Evolutionary conservation across 768 basidiomycete species (phyloP), one percentile per base, ranked within the genome.

Genomic region (Termitomyces sp.): DNA sequence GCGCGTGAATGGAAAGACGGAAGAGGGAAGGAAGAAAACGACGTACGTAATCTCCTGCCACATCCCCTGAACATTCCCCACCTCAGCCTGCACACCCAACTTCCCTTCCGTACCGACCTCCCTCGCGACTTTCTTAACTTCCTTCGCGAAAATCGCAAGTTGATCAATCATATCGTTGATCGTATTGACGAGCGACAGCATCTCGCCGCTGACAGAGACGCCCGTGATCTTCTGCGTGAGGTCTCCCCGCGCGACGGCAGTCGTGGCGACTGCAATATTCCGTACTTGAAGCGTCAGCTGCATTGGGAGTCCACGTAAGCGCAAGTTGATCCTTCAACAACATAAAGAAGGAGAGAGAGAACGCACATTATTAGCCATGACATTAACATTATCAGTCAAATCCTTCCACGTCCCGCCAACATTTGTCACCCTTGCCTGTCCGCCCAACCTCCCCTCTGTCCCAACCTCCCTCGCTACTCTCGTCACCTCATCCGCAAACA

Each of bases 61-160:
- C 38, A 94, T 96, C 43, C 97, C 97, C 71, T 98, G 94, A 6
- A 98, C 92, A 60, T 95, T 93, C 61, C 94, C 94, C 8, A 98
- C 93, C 73, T 98, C 94, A 4, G 97, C 97, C 69, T 97, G 96
- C 0, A 96, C 97, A 66, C 97, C 96, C 5, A 98, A 79, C 75
- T 98, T 98, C n/a, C 97, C 96, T 70, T 98, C 95, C 14, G 96
- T 98, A 50, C 96, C 96, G 70, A 99, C 96, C 73, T 99, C 96
- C 38, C 94, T 80, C 2, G 97, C 97, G 57, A 99, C 96, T 70
- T 96, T 92, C 75, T 95, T 98, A 61, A 98, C 81, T 67, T 85
- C 83, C 5, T 79, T 79, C 7, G 83, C 81, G 64, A 85, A 83
- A 53, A 83, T 83, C 31, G 79, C 81, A 61, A 85, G 70, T 59